Evolutionary conservation across 371 early-diverging fungal genomes (phyloP), one percentile per base, ranked within the genome.

Genomic region (Haplosporangium sp.): DNA sequence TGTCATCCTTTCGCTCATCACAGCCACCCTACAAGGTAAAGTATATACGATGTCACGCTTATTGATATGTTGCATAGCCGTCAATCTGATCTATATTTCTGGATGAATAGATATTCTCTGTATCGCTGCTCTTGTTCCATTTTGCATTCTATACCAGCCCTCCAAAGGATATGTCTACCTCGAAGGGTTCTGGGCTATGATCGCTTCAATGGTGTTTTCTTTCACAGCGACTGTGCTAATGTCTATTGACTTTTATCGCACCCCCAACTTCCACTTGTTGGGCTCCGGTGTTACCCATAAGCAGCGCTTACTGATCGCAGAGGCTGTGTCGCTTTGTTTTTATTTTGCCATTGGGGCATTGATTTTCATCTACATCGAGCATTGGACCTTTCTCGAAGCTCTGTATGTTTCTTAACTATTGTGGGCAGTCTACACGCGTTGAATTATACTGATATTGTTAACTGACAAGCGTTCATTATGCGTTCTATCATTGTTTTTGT

Each of bases 241-340:
- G 48, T 61, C 73, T 0, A 55, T 77, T n/a, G 79, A 77, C 20
- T 38, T 77, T 10, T 57, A 68, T 23, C 40, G 55, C 12, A 77
- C 79, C 2, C 73, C 79, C 3, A 48, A 77, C 20, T 71, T 77
- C 41, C 63, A 65, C 38, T 29, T 67, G 12, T 64, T 53, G n/a
- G 79, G 72, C 6, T 72, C 72, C 21, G 79, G 79, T 8, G 79
- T 77, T 20, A 77, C 79, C 6, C 72, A 68, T 45, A 77, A 77
- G 43, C 79, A 77, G 23, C 55, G 79, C 1, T 56, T 77, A 8
- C 46, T 77, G 40, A 77, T 77, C 13, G 68, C 64, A 0, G 73
- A 77, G 29, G 79, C 79, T 18, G 67, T 77, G 72, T 14, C 56
- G 0, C 64, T 77, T 20, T 77, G 79, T 43, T 72, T 77, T 50